phyloP scores from a whole-genome alignment of 352 stramenopile genomes.

The Pythium aphanidermatum region DNA sequence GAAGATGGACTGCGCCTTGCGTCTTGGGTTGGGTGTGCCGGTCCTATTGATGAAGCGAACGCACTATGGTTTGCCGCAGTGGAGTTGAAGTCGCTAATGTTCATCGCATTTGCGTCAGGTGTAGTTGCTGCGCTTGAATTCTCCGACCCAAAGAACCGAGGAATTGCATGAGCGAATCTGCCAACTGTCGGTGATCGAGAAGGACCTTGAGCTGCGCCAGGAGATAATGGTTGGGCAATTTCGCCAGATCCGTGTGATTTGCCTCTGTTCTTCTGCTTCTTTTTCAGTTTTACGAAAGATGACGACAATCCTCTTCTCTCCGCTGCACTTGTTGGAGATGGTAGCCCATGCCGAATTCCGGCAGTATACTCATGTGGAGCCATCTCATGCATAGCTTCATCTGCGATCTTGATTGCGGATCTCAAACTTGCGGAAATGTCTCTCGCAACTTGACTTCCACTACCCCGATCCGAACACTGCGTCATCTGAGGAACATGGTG shows the following conservation, averaged over 20 bases:
- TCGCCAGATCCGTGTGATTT: constrained; percentile 8
- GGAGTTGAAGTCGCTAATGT: too few relatives aligned
- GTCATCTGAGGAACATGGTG: too few relatives aligned
- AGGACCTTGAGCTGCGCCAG: background rate
- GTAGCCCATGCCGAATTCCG: constrained; percentile 7
- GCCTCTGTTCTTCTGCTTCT: constrained; percentile 8
- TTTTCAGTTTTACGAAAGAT: constrained; percentile 20
- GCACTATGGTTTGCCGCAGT: too few relatives aligned
- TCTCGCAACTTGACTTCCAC: background rate
- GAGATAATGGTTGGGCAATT: constrained; percentile 1
- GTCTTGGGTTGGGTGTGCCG: too few relatives aligned
- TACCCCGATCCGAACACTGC: background rate
- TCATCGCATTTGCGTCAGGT: too few relatives aligned
- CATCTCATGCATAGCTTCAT: constrained; percentile 6
- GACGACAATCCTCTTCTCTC: constrained; percentile 13
- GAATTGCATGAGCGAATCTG: constrained; percentile 23
- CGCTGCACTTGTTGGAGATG: constrained; percentile 1
- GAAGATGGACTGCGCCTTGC: too few relatives aligned
- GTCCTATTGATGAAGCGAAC: too few relatives aligned
- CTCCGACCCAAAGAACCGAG: constrained; percentile 23
- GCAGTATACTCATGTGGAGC: background rate
- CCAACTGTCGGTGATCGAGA: constrained; percentile 18
- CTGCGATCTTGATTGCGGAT: constrained; percentile 13
- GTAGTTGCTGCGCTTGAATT: too few relatives aligned
- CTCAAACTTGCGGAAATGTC: constrained; percentile 1